Base-by-base conservation (phyloP, 2,329 filamentous ascomycete genomes). In the Plectosphaerella sp. region DNA sequence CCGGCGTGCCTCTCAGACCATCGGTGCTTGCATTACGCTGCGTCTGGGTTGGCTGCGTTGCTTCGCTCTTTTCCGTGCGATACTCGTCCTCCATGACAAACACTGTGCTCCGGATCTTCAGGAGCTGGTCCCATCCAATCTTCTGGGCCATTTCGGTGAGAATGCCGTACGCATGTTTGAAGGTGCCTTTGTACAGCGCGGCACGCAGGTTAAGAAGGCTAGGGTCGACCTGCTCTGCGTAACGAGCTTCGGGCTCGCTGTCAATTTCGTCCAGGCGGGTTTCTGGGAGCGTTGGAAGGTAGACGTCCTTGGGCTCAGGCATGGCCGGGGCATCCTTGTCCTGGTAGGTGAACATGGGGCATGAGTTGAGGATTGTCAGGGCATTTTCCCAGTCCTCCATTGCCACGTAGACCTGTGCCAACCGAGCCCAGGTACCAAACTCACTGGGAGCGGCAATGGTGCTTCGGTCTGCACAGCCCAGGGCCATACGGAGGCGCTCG, bases 11-110 rank as follows among this genome's bases (percentile, higher is more conserved):
- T 52, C 86, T 85, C 45, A 96, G 75, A 48, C 85, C 88, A 59
- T 91, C 87, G 45, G 87, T 89, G 73, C 91, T 94, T 47, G 91
- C 82, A 66, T 88, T 91, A 45, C 88, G 83, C 62, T 84, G 86
- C 22, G 70, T 68, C 54, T 72, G 72, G 45, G 69, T 64, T 15
- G 73, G 66, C 47, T 74, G 70, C 16, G 73, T 72, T 22, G 76
- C 69, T 55, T 86, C 83, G 52, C 89, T 85, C 69, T 89, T 90
- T 72, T 97, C 94, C 52, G 87, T 88, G 47, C 94, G 85, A 67
- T 99, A 99, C 69, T 99, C 94, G 64, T 99, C 94, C 68, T 99
- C 94, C 94, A 99, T 99, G 47, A 99, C 94, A 62, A 99, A 99
- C 1, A 99, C 94, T 57, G 93, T 92, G 73, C 93, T 97, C 60